Evolutionary conservation across 495 filamentous ascomycete genomes (phyloP), one percentile per base, ranked within the genome.

Genomic region (Penicillium chermesinum): DNA sequence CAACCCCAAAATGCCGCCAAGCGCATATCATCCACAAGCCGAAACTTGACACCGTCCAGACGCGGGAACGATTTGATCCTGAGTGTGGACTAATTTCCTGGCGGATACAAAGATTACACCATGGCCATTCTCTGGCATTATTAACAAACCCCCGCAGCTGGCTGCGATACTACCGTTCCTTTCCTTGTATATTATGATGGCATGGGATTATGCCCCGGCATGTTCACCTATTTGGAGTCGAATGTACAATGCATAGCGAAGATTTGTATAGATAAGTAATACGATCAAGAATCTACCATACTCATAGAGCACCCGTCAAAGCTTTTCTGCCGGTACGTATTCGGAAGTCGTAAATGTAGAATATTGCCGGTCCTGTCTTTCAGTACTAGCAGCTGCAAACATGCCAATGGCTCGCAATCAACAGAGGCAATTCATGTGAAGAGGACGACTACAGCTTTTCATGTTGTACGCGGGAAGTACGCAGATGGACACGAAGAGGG

Each of bases 1-100:
- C 20, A 27, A 22, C 41, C 38, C n/a, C 19, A 15, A 9, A 27
- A 41, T 44, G 25, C 13, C 8, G 17, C 43, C 16, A 59, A 57
- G 32, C 59, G 65, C 21, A 50, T 53, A 21, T 54, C 54, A 12
- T 61, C 64, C 0, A 53, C 48, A n/a, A 63, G 66, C 46, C 63
- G 59, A 44, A 67, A 71, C 48, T 39, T 74, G 32, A 71, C 64
- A 8, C 69, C 69, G 2, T 70, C 67, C 4, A 57, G 57, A 39
- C 34, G 58, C 27, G 65, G 67, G 4, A 48, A 58, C 13, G 67
- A 72, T 49, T 50, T 73, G 52, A 67, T 70, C 20, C 44, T 72
- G 7, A 55, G 60, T 10, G 69, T 72, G 38, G 69, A 74, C 44
- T 69, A 44, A 33, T 42, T n/a, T 42, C 7, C 16, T 16, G 7